Evolutionary conservation across 192 early-diverging fungal genomes (phyloP), one percentile per base, ranked within the genome.

Genomic region (Dissophora globulifera): DNA sequence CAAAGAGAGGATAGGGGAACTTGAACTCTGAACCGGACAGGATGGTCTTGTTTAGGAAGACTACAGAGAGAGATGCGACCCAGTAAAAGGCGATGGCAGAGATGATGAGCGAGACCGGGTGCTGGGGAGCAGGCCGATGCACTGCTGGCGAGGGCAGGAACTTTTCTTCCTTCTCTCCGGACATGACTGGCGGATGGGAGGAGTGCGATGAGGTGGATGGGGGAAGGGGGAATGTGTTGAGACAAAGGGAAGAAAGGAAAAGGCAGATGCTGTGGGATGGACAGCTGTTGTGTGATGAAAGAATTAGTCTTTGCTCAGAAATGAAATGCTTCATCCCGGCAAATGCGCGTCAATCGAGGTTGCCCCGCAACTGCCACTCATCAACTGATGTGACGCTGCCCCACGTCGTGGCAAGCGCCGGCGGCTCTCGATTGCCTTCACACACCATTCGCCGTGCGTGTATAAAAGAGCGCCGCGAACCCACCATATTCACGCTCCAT

Each of bases 31-130:
- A 82, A 10, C 78, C 70, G 27, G 81, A 84, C 32, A 90, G 66
- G 47, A 90, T 90, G 60, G 82, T 83, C 83, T 90, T 90, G 67
- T 90, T 90, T 23, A 90, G 68, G 46, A 90, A 90, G 30, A 90
- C 88, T 19, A 90, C 88, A 4, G 88, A 71, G 26, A 90, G 72
- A 9, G 88, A 90, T 32, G 78, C 84, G 29, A 79, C 60, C 78
- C 85, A 90, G 57, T 90, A 90, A 53, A 89, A 90, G 20, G 80
- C 79, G 35, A 90, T 82, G 20, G 89, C 88, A 3, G 58, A 30
- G 32, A 81, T 66, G 41, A 88, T 86, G 32, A 80, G 30, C 11
- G 69, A 51, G 15, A 69, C 13, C 2, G 83, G 58, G 47, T 88
- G 75, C 19, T 51, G 47, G 3, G 46, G 62, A 1, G 55, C 41